Evolutionary conservation across 2,329 filamentous ascomycete species (phyloP), one percentile per base, ranked within the genome.

Genomic region (Colletotrichum truncatum): DNA sequence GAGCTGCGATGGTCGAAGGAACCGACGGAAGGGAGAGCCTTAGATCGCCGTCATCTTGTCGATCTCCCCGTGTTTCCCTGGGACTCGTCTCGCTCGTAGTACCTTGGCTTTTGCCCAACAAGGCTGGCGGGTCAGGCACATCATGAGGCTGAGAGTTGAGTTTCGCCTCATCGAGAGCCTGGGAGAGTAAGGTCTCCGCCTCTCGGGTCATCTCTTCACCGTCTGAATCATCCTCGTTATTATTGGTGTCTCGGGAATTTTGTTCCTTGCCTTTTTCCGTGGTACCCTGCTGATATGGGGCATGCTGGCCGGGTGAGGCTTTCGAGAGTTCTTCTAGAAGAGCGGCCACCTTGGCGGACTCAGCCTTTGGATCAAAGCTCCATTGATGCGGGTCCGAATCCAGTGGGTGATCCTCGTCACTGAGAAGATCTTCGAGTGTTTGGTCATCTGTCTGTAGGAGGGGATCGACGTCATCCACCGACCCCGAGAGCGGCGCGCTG

Each of bases 401-500:
- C 21, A 75, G 73, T 6, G 76, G 74, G 3, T 76, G 71, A 21
- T 74, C 75, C 8, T 84, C 76, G 26, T 81, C 79, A 2, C 76
- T 78, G 3, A 88, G 76, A 9, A 88, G 76, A 64, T 86, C 84
- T 58, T 87, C 80, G 1, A 87, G 75, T 1, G 81, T 84, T 48
- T 81, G 76, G n/a, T 87, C 84, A 67, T 86, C 84, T 3, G 82
- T 83, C 34, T 79, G 74, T 26, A 83, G 76, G 16, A 84, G 70
- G 2, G 76, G 72, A 38, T 81, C 80, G 0, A 80, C 76, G 41
- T 77, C 74, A 1, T 75, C 73, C 1, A 39, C 28, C 8, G 61
- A 38, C 4, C 43, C 36, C 10, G 54, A 28, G 3, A 18, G 18
- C 14, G 34, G 18, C 11, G 25, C n/a, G n/a, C n/a, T n/a, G n/a